These are phyloP conservation scores for Candida sanyaensis DNA, from an alignment of 1,139 yeast genomes.

Conservation along the genomic window DNA sequence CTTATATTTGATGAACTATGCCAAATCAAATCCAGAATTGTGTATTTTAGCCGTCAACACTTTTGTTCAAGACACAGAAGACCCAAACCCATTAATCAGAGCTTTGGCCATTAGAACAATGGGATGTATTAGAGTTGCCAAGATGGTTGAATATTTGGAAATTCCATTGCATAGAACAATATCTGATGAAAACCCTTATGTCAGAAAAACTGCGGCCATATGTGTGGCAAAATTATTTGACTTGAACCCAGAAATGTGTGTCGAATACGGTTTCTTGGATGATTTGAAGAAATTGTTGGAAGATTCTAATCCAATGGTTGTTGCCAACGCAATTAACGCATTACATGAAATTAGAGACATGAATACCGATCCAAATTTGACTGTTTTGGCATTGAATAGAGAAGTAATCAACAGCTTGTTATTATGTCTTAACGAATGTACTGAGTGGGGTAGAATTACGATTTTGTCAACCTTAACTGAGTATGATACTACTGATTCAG, in stretches of 20 bases:
- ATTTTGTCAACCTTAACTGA: constrained; percentile 81
- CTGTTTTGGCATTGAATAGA: constrained; percentile 41
- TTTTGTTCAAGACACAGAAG: constrained; percentile 94
- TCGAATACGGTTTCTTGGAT: constrained; percentile 84
- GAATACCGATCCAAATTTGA: constrained; percentile 49
- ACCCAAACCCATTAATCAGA: constrained; percentile 93
- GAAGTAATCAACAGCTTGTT: constrained; percentile 64
- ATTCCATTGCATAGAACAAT: constrained; percentile 84
- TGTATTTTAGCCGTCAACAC: constrained; percentile 97
- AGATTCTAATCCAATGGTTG: constrained; percentile 95
- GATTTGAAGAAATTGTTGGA: constrained; percentile 68
- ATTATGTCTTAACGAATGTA: constrained; percentile 89
- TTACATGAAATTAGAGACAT: constrained; percentile 78
- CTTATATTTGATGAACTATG: constrained; percentile 93
- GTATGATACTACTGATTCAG: constrained; percentile 53
- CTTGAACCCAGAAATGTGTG: constrained; percentile 74
- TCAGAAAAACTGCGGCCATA: constrained; percentile 95
- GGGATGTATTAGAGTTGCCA: constrained; percentile 97
- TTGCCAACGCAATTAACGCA: constrained; percentile 89
- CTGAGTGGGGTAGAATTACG: constrained; percentile 98
- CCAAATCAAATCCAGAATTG: constrained; percentile 93
- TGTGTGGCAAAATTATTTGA: constrained; percentile 96
- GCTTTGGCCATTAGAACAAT: constrained; percentile 97
- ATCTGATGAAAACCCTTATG: constrained; percentile 94
- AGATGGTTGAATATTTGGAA: constrained; percentile 93